Conservation (phyloP, 768 basidiomycete species). For the Russula sp. region DNA sequence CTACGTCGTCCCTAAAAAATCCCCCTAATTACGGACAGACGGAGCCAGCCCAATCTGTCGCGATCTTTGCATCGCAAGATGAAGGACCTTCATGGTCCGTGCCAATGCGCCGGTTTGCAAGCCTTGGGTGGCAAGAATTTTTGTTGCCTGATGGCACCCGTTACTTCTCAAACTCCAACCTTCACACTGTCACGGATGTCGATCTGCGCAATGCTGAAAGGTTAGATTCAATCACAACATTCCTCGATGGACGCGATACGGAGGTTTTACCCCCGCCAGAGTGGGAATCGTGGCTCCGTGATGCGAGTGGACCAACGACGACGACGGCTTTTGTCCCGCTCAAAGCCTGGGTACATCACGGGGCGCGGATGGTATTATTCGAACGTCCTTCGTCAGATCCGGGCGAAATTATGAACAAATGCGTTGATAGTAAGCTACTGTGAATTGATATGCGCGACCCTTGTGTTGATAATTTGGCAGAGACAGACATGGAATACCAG, state of each 20-base stretch:
- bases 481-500: constrained; percentile 65
- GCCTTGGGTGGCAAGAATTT: constrained; percentile 70
- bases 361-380: constrained; percentile 41
- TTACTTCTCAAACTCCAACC: constrained; percentile 62
- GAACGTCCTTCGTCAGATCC: constrained; percentile 35
- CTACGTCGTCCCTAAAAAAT: constrained; percentile 26
- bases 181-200: constrained; percentile 61
- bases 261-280: constrained; percentile 32
- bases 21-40: constrained; percentile 21
- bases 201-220: constrained; percentile 49
- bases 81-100: constrained; percentile 22
- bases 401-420: constrained; percentile 22
- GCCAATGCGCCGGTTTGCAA: constrained; percentile 28
- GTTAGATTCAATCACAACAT: constrained; percentile 44
- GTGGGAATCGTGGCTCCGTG: constrained; percentile 61
- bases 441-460: not conserved
- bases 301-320: constrained; percentile 28
- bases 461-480: constrained; percentile 31
- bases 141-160: constrained; percentile 63
- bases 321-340: constrained; percentile 33
- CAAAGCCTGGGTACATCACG: constrained; percentile 63
- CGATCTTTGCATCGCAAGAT: constrained; percentile 21
- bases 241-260: constrained; percentile 32
- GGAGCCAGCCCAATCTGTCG: constrained; percentile 9
- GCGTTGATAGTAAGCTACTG: constrained; percentile 37